Evolutionary conservation across 257 asterid genomes (phyloP).

Genomic region (Capsicum rhomboideum): DNA sequence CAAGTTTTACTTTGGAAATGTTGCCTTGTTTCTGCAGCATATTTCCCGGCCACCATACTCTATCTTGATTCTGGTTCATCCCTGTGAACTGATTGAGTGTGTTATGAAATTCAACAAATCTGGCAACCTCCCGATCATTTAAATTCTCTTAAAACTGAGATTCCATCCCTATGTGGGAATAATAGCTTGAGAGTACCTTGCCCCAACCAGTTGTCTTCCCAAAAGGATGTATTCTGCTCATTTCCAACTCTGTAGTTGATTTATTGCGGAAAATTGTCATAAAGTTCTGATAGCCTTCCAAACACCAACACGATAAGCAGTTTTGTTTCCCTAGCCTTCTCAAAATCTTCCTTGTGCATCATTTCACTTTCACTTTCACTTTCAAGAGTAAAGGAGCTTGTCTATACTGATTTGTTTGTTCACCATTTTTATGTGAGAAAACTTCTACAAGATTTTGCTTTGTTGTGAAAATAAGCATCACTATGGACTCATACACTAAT

Average conservation of each 20-base stretch:
- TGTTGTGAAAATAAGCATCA: neutral
- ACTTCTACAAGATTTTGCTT: neutral
- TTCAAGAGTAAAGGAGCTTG: neutral
- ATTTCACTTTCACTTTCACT: neutral
- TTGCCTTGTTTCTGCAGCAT: neutral
- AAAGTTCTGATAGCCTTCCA: neutral
- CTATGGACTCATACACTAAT: neutral
- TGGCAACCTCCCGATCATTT: neutral
- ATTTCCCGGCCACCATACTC: neutral
- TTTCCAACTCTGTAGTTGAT: neutral
- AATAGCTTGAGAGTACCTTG: neutral
- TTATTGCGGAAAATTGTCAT: neutral
- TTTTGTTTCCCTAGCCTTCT: neutral
- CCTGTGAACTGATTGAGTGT: neutral
- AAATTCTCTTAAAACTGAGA: neutral
- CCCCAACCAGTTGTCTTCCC: neutral
- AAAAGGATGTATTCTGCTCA: neutral
- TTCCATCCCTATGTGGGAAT: neutral
- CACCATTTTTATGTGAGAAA: neutral
- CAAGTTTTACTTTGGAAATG: neutral
- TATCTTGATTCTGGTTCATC: neutral
- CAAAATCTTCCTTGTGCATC: neutral
- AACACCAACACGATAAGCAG: neutral
- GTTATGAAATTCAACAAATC: neutral
- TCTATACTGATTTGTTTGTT: neutral